A percentile compares a stretch with the other conserved stretches of the same genome.
Evolutionary conservation across 2,329 filamentous ascomycete genomes (phyloP).

Genomic region (Helotiales sp.): DNA sequence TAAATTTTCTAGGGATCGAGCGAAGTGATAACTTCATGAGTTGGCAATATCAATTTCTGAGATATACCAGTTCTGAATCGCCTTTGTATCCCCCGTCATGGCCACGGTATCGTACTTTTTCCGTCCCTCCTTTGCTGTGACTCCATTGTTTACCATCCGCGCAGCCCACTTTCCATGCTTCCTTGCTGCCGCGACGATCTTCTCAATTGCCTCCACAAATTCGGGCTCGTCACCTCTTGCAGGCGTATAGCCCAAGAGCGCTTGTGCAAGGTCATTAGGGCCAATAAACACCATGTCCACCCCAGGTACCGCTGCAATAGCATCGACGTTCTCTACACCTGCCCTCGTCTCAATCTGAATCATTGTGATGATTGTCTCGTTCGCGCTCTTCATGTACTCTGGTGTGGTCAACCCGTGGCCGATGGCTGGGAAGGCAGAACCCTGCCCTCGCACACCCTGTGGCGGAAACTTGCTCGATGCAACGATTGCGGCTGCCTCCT

Average conservation of each 20-base stretch:
- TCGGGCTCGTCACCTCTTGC: conserved; percentile 53
- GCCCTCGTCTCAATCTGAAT: conserved; percentile 52
- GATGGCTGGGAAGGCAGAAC: conserved; percentile 55
- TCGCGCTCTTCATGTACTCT: conserved; percentile 56
- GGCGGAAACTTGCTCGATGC: conserved; percentile 57
- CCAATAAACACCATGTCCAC: conserved; percentile 53
- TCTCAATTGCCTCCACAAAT: conserved; percentile 53
- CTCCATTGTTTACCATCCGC: conserved; percentile 53
- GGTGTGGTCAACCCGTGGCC: conserved; percentile 51
- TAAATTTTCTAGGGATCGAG: not conserved
- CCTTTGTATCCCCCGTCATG: conserved; percentile 52
- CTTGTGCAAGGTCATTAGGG: conserved; percentile 51
- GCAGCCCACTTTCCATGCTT: conserved; percentile 57
- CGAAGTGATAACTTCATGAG: conserved; percentile 35
- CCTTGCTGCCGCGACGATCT: conserved; percentile 50
- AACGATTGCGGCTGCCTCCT: conserved; percentile 53
- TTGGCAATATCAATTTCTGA: conserved; percentile 48
- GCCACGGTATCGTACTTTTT: conserved; percentile 51
- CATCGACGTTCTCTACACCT: conserved; percentile 53
- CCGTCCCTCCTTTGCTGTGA: conserved; percentile 47
- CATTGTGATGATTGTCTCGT: conserved; percentile 52
- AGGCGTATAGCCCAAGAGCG: conserved; percentile 51
- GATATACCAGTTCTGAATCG: conserved; percentile 56
- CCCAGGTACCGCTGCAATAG: conserved; percentile 49
- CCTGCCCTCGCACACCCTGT: conserved; percentile 54